phyloP scores from a whole-genome alignment of 2,329 filamentous ascomycete genomes.

The Coleophoma crateriformis region DNA sequence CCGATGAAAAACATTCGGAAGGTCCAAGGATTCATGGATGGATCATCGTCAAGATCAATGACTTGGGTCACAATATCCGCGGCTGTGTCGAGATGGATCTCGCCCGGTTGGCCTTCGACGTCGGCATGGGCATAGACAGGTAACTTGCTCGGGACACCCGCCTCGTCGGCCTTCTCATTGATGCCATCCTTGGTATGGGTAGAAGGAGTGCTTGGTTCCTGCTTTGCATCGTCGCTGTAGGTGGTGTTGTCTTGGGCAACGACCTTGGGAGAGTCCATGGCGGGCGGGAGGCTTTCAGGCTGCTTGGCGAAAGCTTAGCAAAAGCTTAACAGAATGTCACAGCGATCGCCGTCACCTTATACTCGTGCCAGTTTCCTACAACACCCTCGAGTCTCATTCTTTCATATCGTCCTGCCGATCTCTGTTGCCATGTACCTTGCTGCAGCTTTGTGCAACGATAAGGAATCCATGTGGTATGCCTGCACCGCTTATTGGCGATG shows the following conservation, averaged over 20 bases:
- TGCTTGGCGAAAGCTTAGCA: not conserved
- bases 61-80: conserved; percentile 21
- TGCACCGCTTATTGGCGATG: not conserved
- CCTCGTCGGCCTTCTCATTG: not conserved
- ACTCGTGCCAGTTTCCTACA: not conserved
- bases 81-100: not conserved
- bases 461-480: not conserved
- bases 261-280: not conserved
- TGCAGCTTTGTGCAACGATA: no score
- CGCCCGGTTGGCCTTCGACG: not conserved
- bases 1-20: conserved; percentile 31
- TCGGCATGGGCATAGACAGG: not conserved
- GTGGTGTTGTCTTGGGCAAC: not conserved
- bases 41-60: conserved; percentile 31
- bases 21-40: conserved; percentile 28
- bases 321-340: not conserved
- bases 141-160: not conserved
- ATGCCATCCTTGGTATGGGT: not conserved
- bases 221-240: not conserved
- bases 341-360: not conserved
- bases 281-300: not conserved
- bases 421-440: not conserved
- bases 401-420: not conserved
- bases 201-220: not conserved
- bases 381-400: not conserved